A percentile compares a stretch with the other conserved stretches of the same genome.
Conservation (phyloP, 2,329 filamentous ascomycete species). For the Cladosporium cucumerinum region DNA sequence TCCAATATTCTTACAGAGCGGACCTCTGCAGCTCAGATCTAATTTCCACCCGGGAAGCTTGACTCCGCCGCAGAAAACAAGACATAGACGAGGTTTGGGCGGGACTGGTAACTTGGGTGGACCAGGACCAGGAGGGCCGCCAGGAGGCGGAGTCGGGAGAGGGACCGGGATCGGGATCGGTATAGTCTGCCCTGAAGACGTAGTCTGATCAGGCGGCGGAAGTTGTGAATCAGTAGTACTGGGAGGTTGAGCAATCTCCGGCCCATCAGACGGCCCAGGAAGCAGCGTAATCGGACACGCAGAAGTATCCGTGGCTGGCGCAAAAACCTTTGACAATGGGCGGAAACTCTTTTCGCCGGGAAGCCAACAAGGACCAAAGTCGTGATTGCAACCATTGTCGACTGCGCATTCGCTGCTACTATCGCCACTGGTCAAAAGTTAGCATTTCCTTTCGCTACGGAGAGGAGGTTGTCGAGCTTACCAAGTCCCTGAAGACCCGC, state of each 20-base stretch:
- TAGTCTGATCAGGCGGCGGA: too few species aligned
- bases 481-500: not conserved
- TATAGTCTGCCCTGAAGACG: not conserved
- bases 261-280: not conserved
- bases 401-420: not conserved
- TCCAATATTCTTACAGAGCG: not conserved
- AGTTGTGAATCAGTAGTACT: not conserved
- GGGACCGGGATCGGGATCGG: not conserved
- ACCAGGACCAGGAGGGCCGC: not conserved
- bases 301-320: not conserved
- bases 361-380: conserved; percentile 4
- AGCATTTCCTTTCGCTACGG: not conserved
- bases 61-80: not conserved
- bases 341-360: not conserved
- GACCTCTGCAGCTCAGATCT: not conserved
- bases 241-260: not conserved
- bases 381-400: not conserved
- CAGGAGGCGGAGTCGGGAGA: not conserved
- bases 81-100: not conserved
- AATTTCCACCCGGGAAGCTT: not conserved
- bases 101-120: not conserved
- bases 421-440: not conserved
- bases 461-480: not conserved
- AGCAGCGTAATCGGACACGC: not conserved
- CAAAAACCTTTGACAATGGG: not conserved